A percentile compares a stretch with the other conserved stretches of the same genome.
Evolutionary conservation across 345 rosid species (phyloP).

Genomic region (Salix caprea): DNA sequence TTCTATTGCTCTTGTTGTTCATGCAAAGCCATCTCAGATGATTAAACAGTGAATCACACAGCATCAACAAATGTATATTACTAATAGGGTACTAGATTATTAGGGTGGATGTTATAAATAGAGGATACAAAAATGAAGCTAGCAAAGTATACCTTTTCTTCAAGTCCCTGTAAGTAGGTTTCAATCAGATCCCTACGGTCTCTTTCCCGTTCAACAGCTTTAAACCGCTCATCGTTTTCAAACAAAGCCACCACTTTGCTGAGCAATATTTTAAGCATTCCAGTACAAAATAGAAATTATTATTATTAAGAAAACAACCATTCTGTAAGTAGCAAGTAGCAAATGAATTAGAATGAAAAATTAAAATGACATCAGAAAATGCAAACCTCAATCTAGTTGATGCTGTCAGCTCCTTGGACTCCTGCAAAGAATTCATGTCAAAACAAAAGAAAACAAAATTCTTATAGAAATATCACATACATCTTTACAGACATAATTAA

Average conservation of each 20-base stretch:
- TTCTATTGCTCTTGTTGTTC: not conserved
- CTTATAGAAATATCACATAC: not conserved
- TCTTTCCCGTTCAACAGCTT: conserved; percentile 82
- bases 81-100: not conserved
- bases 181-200: conserved; percentile 87
- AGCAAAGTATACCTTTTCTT: conserved; percentile 51
- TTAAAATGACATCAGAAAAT: conserved; percentile 6
- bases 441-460: not conserved
- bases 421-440: conserved; percentile 41
- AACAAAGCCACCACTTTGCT: conserved; percentile 72
- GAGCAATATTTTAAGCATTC: conserved; percentile 29
- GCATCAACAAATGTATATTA: no score
- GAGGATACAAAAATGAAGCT: not conserved
- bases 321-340: not conserved
- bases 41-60: no score
- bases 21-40: not conserved
- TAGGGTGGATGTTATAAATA: not conserved
- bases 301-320: conserved; percentile 8
- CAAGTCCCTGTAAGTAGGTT: conserved; percentile 60
- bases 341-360: not conserved
- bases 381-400: conserved; percentile 88
- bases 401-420: conserved; percentile 64
- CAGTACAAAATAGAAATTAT: conserved; percentile 17
- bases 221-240: conserved; percentile 80
- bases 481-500: not conserved